A percentile compares a stretch with the other conserved stretches of the same genome.
Evolutionary conservation across 1,284 basidiomycete species (phyloP).

Genomic region (Papiliotrema fonsecae): DNA sequence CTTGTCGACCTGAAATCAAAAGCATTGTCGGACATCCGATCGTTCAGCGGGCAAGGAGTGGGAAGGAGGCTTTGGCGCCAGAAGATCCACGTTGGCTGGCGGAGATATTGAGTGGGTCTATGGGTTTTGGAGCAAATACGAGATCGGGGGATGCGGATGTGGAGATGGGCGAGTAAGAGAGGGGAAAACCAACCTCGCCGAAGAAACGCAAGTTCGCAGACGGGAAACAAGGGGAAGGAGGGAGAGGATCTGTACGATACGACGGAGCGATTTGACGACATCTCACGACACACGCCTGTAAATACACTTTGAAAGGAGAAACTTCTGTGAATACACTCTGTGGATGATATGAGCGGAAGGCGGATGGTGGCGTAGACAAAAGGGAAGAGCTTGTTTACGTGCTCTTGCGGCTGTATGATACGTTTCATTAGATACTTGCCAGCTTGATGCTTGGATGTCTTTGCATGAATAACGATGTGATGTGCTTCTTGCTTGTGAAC

Average conservation of each 20-base stretch:
- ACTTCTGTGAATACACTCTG: not conserved
- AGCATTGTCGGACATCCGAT: conserved; percentile 63
- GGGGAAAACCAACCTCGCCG: too few relatives aligned
- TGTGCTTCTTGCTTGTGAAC: too few relatives aligned
- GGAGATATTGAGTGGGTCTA: conserved; percentile 32
- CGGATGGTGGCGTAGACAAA: not conserved
- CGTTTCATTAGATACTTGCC: too few relatives aligned
- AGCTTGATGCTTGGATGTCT: not conserved
- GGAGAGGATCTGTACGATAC: not conserved
- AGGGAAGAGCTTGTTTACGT: not conserved
- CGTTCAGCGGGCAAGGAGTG: conserved; percentile 61
- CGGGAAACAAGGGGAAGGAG: too few relatives aligned
- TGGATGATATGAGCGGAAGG: not conserved
- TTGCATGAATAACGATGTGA: too few relatives aligned
- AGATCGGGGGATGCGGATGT: conserved; percentile 6
- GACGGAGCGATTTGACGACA: not conserved
- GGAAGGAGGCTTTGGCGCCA: conserved; percentile 44
- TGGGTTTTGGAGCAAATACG: not conserved
- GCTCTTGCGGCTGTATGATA: too few relatives aligned
- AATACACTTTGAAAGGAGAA: not conserved
- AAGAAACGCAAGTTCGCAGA: too few relatives aligned
- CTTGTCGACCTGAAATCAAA: conserved; percentile 57
- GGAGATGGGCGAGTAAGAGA: conserved; percentile 6
- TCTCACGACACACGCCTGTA: not conserved
- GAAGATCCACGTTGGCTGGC: conserved; percentile 42